Evolutionary conservation across 1,139 yeast species (phyloP).

Genomic region (Dujonia santamariae): DNA sequence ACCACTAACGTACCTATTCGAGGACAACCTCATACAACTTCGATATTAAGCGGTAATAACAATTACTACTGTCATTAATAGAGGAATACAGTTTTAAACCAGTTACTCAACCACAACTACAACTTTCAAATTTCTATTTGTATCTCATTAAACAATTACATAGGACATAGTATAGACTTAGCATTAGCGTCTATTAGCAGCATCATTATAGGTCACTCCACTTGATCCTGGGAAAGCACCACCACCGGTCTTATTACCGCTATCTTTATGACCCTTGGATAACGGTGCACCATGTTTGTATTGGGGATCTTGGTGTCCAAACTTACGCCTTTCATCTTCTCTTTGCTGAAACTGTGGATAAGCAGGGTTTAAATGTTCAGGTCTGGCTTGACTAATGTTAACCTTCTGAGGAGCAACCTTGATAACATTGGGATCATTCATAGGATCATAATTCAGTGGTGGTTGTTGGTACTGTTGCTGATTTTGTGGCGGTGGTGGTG

Average conservation of each 20-base stretch:
- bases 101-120: too few species aligned
- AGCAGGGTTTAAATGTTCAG: constrained; percentile 36
- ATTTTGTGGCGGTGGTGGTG: background rate
- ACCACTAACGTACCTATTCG: too few species aligned
- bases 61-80: too few species aligned
- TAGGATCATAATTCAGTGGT: constrained; percentile 17
- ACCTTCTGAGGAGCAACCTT: constrained; percentile 34
- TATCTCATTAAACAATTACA: too few species aligned
- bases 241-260: constrained; percentile 23
- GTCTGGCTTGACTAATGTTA: constrained; percentile 34
- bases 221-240: constrained; percentile 37
- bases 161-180: too few species aligned
- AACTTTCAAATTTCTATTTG: too few species aligned
- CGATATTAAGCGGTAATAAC: too few species aligned
- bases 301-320: constrained; percentile 24
- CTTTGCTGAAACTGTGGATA: constrained; percentile 31
- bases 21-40: too few species aligned
- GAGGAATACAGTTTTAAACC: too few species aligned
- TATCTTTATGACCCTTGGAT: constrained; percentile 23
- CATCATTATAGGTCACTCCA: constrained; percentile 38
- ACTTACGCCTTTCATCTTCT: constrained; percentile 31
- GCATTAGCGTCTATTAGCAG: constrained; percentile 27
- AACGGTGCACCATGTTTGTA: constrained; percentile 38
- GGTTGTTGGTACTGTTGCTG: constrained; percentile 3
- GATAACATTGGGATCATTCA: constrained; percentile 27